A percentile compares a stretch with the other conserved stretches of the same genome.
Evolutionary conservation across 306 rosid genomes (phyloP).

Genomic region (Morella rubra): DNA sequence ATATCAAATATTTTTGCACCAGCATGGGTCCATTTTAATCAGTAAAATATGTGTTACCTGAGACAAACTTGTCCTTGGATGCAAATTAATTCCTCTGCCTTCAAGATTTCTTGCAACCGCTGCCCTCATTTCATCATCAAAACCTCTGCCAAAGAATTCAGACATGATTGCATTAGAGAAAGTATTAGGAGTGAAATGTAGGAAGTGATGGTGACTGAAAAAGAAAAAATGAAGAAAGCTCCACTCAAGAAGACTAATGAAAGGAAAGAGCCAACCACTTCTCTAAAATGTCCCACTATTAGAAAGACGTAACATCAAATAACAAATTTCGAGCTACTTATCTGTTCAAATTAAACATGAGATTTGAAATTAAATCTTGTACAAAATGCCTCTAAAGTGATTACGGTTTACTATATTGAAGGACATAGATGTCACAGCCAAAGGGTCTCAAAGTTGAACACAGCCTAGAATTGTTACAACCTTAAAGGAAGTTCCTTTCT

Average conservation of each 20-base stretch:
- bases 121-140: constrained; percentile 98
- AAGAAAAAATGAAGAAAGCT: not conserved
- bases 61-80: constrained; percentile 65
- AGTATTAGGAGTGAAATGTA: not conserved
- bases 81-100: constrained; percentile 87
- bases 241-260: not conserved
- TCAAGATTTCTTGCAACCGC: constrained; percentile 93
- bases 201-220: constrained; percentile 3
- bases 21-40: constrained; percentile 3
- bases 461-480: constrained; percentile 33
- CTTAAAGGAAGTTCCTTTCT: constrained; percentile 95
- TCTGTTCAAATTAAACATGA: not conserved
- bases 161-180: not conserved
- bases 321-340: not conserved
- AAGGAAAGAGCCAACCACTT: not conserved
- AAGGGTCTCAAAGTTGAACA: constrained; percentile 10
- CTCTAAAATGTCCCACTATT: constrained; percentile 3
- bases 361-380: not conserved
- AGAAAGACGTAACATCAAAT: not conserved
- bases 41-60: constrained; percentile 50
- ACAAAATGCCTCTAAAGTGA: not conserved
- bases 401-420: not conserved
- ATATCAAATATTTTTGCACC: not conserved
- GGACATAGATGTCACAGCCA: not conserved
- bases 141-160: constrained; percentile 61